Conservation (phyloP, 805 yeast genomes). For the Metschnikowia matae region DNA sequence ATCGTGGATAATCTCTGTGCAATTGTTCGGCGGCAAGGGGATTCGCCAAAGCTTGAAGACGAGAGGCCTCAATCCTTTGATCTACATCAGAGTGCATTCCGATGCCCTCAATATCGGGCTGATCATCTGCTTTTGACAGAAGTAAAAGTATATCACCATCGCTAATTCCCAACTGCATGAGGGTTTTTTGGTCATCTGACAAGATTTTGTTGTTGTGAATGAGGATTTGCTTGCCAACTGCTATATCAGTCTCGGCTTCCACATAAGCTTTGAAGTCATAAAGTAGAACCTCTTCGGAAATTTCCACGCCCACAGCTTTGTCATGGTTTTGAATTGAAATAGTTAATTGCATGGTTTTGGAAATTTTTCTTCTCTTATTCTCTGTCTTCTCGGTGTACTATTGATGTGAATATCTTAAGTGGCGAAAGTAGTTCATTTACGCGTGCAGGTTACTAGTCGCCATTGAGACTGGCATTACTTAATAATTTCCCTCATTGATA, state of each 20-base stretch:
- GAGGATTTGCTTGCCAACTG: constrained; percentile 45
- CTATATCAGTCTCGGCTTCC: constrained; percentile 62
- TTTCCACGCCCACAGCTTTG: constrained; percentile 47
- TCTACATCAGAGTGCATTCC: neutral
- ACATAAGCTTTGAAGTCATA: constrained; percentile 70
- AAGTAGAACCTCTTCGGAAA: constrained; percentile 59
- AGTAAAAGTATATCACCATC: constrained; percentile 58
- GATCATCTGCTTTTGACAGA: constrained; percentile 12
- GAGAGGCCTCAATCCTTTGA: constrained; percentile 35
- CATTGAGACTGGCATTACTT: neutral
- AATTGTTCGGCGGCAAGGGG: constrained; percentile 37
- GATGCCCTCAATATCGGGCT: neutral
- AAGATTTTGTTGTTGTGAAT: constrained; percentile 44
- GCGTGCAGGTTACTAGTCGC: constrained; percentile 1
- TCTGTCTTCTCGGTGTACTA: neutral
- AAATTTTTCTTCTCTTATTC: too few species aligned
- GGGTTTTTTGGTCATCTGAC: constrained; percentile 27
- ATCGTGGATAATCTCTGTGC: constrained; percentile 40
- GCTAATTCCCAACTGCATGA: constrained; percentile 46
- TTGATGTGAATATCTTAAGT: neutral
- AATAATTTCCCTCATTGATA: neutral
- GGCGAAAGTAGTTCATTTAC: neutral
- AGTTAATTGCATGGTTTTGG: constrained; percentile 14
- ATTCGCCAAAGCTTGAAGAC: constrained; percentile 46
- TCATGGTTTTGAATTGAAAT: constrained; percentile 20